Evolutionary conservation across 2,329 filamentous ascomycete genomes (phyloP), one percentile per base, ranked within the genome.

Genomic region (Ramichloridium luteum): DNA sequence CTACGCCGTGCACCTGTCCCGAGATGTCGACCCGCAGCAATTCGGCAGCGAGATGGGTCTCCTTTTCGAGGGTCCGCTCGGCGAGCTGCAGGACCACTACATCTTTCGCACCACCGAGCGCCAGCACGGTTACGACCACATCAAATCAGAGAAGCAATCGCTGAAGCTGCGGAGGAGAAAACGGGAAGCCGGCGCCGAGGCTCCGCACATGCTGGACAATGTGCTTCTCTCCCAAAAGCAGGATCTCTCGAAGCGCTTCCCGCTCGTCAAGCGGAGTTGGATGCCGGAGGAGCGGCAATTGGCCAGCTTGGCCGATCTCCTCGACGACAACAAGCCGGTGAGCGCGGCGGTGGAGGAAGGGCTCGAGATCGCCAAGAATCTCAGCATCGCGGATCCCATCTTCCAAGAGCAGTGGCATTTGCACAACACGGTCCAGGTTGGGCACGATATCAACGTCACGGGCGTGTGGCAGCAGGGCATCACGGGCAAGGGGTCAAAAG

Each of bases 321-420:
- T n/a, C n/a, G n/a, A n/a, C n/a, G n/a, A n/a, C n/a, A n/a, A n/a
- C n/a, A n/a, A n/a, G n/a, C 31, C 37, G 34, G 28, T 32, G 22
- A 6, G 27, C 25, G 52, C 60, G 28, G 72, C 73, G 3, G 60
- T 78, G 14, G 56, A 68, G 38, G 62, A 67, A 39, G 76, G 80
- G 44, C 56, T 68, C 29, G 57, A 68, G 4, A 61, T 92, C 28
- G 76, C 76, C 44, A 57, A 66, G 30, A 62, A 66, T 2, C 65
- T 98, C n/a, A 65, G 67, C 10, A 96, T 98, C 42, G 57, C 64
- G 17, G 90, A 98, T 50, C 90, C 90, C 12, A 93, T 93, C 31
- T 98, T 96, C 59, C 67, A 71, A 25, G 80, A 92, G 35, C 90
- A 98, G 59, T 98, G 90, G 90, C 90, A 98, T 67, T 64, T 98